Percentiles rank a stretch among this genome's conserved stretches.
Conservation (phyloP, 1,284 basidiomycete species). For the Melanopsichium pennsylvanicum region DNA sequence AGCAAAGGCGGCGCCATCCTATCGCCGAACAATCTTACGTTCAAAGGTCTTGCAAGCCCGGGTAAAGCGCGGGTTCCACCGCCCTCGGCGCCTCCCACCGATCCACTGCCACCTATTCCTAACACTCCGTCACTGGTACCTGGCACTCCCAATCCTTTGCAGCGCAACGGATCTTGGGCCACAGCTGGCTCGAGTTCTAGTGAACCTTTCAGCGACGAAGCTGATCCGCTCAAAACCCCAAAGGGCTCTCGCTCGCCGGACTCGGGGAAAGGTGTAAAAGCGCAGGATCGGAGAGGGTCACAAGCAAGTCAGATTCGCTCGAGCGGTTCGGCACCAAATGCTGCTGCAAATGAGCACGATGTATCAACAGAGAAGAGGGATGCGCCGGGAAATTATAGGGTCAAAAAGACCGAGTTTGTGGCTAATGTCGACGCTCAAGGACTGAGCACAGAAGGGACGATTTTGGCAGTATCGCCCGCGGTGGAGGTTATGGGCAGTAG, state of each 20-base stretch:
- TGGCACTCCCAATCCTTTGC: conserved; percentile 13
- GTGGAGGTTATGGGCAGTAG: too few relatives aligned
- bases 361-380: neutral
- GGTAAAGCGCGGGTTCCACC: conserved; percentile 29
- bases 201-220: neutral
- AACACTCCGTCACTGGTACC: conserved; percentile 29
- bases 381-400: neutral
- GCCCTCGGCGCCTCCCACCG: conserved; percentile 40
- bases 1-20: neutral
- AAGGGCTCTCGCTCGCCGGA: conserved; percentile 1
- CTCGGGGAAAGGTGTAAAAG: neutral
- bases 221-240: conserved; percentile 9
- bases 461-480: too few relatives aligned
- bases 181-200: neutral
- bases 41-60: conserved; percentile 34
- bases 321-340: neutral
- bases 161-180: conserved; percentile 10
- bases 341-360: neutral
- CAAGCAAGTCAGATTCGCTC: neutral
- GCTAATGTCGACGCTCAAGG: too few relatives aligned
- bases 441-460: too few relatives aligned
- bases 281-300: neutral
- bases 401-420: neutral
- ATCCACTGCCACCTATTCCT: conserved; percentile 53
- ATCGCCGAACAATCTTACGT: conserved; percentile 4